phyloP scores from a whole-genome alignment of 495 filamentous ascomycete genomes.

The Friedmanniomyces endolithicus region DNA sequence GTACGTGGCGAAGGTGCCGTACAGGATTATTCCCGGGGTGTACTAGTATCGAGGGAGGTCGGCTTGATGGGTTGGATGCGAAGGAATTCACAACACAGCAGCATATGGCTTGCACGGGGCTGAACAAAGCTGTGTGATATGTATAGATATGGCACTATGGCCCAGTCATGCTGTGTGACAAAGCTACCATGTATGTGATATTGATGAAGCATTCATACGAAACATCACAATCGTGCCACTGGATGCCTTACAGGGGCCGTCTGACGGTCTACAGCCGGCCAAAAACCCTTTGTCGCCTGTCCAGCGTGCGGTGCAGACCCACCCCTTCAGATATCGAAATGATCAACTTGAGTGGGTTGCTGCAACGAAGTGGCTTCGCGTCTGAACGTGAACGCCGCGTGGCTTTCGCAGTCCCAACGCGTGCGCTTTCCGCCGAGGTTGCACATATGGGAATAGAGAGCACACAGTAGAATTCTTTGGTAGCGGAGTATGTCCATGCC shows the following conservation, averaged over 20 bases:
- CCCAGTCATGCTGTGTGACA: too few relatives aligned
- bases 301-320: too few relatives aligned
- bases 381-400: conserved; percentile 44
- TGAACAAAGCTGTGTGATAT: too few relatives aligned
- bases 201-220: too few relatives aligned
- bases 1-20: conserved; percentile 74
- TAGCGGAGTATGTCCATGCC: neutral
- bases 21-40: conserved; percentile 77
- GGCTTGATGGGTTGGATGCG: neutral
- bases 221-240: too few relatives aligned
- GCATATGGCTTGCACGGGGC: too few relatives aligned
- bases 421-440: conserved; percentile 14
- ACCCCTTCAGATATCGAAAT: neutral
- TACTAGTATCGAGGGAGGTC: conserved; percentile 42
- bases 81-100: too few relatives aligned
- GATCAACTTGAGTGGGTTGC: conserved; percentile 50
- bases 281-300: too few relatives aligned
- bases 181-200: too few relatives aligned
- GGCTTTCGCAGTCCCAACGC: conserved; percentile 40
- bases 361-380: conserved; percentile 46
- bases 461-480: neutral
- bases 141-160: too few relatives aligned
- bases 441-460: neutral
- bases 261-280: too few relatives aligned
- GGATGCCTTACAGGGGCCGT: too few relatives aligned